A percentile compares a stretch with the other conserved stretches of the same genome.
These are phyloP conservation scores for Stellera chamaejasme DNA, from an alignment of 345 rosid species.

Conservation along the genomic window DNA sequence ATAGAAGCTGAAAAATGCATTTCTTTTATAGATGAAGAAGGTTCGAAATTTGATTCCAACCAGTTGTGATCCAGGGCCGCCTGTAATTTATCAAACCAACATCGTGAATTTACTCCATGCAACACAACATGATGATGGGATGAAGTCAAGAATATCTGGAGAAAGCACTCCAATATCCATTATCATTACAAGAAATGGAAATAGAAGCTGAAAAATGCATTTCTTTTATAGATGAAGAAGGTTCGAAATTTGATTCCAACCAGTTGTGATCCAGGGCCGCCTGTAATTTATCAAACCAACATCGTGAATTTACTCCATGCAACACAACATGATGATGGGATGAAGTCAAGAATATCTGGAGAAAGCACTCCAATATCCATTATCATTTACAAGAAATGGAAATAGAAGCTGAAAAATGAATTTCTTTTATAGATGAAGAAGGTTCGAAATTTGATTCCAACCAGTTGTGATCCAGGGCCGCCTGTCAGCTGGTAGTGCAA, in stretches of 20 bases:
- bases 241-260: constrained; percentile 89
- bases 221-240: constrained; percentile 64
- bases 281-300: constrained; percentile 18
- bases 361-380: constrained; percentile 30
- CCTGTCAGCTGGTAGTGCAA: constrained; percentile 74
- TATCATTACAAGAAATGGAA: constrained; percentile 21
- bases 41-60: constrained; percentile 89
- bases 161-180: constrained; percentile 30
- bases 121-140: constrained; percentile 10
- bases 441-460: constrained; percentile 87
- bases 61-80: constrained; percentile 73
- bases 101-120: constrained; percentile 6
- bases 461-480: constrained; percentile 77
- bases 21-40: constrained; percentile 56
- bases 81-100: constrained; percentile 18
- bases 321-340: constrained; percentile 10
- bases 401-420: constrained; percentile 19
- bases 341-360: constrained; percentile 11
- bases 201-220: constrained; percentile 19
- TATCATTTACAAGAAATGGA: constrained; percentile 21
- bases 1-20: constrained; percentile 19
- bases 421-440: constrained; percentile 59
- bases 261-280: constrained; percentile 73
- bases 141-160: constrained; percentile 11
- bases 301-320: constrained; percentile 6